Base-by-base conservation (phyloP, 2,329 filamentous ascomycete species). In the Zalaria obscura region DNA sequence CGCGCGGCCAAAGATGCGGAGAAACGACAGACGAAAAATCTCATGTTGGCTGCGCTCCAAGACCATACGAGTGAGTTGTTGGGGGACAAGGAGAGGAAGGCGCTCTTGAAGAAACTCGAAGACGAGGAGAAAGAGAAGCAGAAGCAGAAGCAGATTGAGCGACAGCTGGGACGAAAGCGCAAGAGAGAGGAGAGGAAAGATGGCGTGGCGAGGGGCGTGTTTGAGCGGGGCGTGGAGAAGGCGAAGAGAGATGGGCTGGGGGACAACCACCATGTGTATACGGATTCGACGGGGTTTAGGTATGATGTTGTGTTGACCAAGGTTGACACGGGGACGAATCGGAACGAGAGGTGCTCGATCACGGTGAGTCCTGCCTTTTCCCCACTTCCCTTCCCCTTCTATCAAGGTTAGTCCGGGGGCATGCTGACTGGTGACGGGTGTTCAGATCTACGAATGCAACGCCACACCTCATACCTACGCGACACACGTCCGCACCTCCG, bases 371-470 rank as follows among this genome's bases (percentile, higher is more conserved):
- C 4, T 9, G 38, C 29, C 36, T 7, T 34, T 27, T 41, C 40
- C 11, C 26, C 25, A 28, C 7, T 44, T 38, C 28, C 39, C 27
- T 31, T 33, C n/a, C 40, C 49, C 38, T 27, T 27, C 40, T 47
- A 27, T 38, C 50, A 35, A 33, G 26, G 40, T 47, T 37, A 27
- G 35, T 35, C 35, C 36, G 38, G 28, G 45, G 34, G 43, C 33
- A 41, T 46, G 27, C 50, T 34, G 48, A 47, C 43, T 46, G 45
- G 51, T 47, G 33, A 49, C 44, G 39, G 40, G 43, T 55, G 27
- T 18, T 2, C 47, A 86, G 79, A 66, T 88, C 39, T 83, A 76
- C 62, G 75, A 85, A 56, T 80, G 78, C 4, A 68, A 75, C 45
- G 62, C 68, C 7, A 59, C 62, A 9, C 79, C 79, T 0, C 65